Base-by-base conservation (phyloP, 2,329 filamentous ascomycete genomes). In the Phoma herbarum region DNA sequence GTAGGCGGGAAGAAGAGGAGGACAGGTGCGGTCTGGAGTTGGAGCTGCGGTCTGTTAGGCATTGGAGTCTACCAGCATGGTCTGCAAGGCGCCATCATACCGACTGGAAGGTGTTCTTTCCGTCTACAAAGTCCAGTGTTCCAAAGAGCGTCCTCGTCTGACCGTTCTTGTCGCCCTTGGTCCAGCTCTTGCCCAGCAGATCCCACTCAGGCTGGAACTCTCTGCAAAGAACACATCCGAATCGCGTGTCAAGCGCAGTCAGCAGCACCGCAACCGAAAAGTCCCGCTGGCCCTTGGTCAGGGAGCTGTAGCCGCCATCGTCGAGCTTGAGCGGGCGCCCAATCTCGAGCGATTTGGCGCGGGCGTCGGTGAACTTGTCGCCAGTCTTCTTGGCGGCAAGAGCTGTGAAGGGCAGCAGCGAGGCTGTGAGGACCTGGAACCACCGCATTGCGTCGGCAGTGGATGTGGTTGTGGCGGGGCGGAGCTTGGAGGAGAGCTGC, bases 121-220 rank as follows among this genome's bases (percentile, higher is more conserved):
- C 95, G 69, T 96, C 88, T 39, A 84, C 78, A 75, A 99, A 99
- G 78, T 99, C 95, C 69, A 99, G 80, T 7, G 91, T 94, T 23
- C 86, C 89, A 79, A 94, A 96, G 43, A 98, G 77, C 64, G 96
- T 71, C 61, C 89, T 85, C 26, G 88, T 90, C 65, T 91, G 84
- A 52, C 84, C 89, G 59, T 86, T 82, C 81, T 90, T 92, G 78
- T 96, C 91, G 8, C 91, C 93, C 77, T 90, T 92, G 62, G 84
- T 84, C 95, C 95, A 99, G 79, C 91, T 95, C 78, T 88, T 91
- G 52, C 86, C 87, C 53, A 99, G 80, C 52, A 98, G 78, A 54
- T 96, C 91, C 90, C 93, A 99, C 79, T 99, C 95, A 1, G 93
- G 90, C 77, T 97, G 91, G 77, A 99, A 97, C 52, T 96, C 92